Evolutionary conservation across 2,329 filamentous ascomycete genomes (phyloP), one percentile per base, ranked within the genome.

Genomic region (Arthrobotrys sinensis): DNA sequence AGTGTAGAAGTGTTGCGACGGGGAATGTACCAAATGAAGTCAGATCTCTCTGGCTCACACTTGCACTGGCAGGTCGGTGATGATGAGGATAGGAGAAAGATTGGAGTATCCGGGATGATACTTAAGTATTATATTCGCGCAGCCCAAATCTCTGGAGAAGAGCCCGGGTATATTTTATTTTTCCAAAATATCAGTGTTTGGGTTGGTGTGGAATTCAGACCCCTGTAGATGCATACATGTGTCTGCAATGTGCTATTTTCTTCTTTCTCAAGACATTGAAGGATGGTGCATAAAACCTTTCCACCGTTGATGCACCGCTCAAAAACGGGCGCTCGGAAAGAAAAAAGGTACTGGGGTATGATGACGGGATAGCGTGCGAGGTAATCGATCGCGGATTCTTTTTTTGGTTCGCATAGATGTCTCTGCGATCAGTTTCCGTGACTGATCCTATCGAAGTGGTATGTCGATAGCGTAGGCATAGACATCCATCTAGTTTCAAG

Each of bases 111-210:
- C 60, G 60, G 66, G 57, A 65, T 46, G 65, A 70, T 65, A 66
- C 66, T 77, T 71, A 77, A 71, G 66, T 76, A 77, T 77, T 66
- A 77, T 77, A 77, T 71, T 71, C 73, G 60, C 73, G 65, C 73
- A 71, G 45, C 50, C 46, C 48, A 36, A 38, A 38, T 63, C 52
- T 53, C 45, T 68, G 19, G 57, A 46, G 55, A 34, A 19, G 12
- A 60, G 36, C 36, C 64, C 38, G 45, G 48, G 43, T 69, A 64
- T 76, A 48, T 69, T 76, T 76, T 76, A 60, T 68, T 69, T 76
- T 75, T 62, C 62, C 53, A 50, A 45, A 50, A 68, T 57, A 60
- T 67, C 62, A 55, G 43, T 43, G 43, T 73, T 63, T 62, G 64
- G 21, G 50, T 75, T 67, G 65, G 72, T 66, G 73, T 76, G 73